Percentiles rank a stretch among this genome's conserved stretches.
Evolutionary conservation across 805 yeast species (phyloP).

Genomic region (Wickerhamia fluorescens): DNA sequence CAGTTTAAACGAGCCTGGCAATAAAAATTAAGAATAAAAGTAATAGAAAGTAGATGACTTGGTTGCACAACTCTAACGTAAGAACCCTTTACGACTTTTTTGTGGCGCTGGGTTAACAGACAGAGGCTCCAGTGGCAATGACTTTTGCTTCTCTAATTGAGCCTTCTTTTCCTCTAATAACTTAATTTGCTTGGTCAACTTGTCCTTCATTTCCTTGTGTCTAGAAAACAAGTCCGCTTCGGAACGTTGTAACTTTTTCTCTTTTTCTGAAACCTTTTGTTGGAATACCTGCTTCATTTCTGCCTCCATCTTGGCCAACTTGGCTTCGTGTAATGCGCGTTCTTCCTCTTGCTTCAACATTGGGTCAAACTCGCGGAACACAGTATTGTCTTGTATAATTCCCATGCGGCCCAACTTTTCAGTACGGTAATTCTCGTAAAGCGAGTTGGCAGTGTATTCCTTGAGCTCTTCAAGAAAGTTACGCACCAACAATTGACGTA

Average conservation of each 20-base stretch:
- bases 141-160: conserved; percentile 60
- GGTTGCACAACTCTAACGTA: too few relatives aligned
- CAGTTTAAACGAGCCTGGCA: too few relatives aligned
- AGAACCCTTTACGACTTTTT: conserved; percentile 73
- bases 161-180: conserved; percentile 86
- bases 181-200: conserved; percentile 78
- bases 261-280: conserved; percentile 94
- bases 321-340: conserved; percentile 86
- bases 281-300: conserved; percentile 97
- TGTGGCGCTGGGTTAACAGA: conserved; percentile 40
- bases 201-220: conserved; percentile 96
- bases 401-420: conserved; percentile 77
- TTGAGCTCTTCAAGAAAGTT: conserved; percentile 90
- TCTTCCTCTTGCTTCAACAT: conserved; percentile 89
- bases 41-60: too few relatives aligned
- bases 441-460: conserved; percentile 66
- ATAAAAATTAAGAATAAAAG: too few relatives aligned
- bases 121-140: conserved; percentile 44
- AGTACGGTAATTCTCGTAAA: conserved; percentile 87
- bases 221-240: conserved; percentile 94
- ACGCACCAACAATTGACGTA: conserved; percentile 83
- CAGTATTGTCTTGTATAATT: conserved; percentile 83
- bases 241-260: conserved; percentile 90
- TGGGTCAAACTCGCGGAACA: conserved; percentile 95
- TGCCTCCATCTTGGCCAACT: conserved; percentile 86